Base-by-base conservation (phyloP, 352 stramenopile species). In the Globisporangium spinosum region DNA sequence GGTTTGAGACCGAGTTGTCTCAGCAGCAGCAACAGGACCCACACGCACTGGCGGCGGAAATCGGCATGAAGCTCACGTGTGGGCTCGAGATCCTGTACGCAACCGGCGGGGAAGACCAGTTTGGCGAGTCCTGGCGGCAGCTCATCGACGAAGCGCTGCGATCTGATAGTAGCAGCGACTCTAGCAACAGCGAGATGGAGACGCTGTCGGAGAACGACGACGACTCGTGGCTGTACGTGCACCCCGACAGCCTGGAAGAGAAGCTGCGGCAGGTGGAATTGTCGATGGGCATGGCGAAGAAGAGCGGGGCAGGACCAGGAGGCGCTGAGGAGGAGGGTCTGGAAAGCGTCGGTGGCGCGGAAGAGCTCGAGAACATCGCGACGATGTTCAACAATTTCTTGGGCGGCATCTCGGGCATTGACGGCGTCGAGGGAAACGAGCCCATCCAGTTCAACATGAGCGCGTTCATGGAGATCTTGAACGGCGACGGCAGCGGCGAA, bases 331-430 rank as follows among this genome's bases (percentile, higher is more conserved):
- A 62, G 6, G 55, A 62, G 2, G 32, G 25, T 3, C n/a, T 43
- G 23, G 65, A 57, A 35, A 51, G 40, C 32, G 69, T 67, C 12
- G 79, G 77, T 20, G 83, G 78, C 7, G 82, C 79, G 2, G 82
- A 92, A 23, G 84, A 90, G 45, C 67, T 95, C 59, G 76, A 92
- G 54, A 74, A 73, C 20, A 87, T 95, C 38, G 83, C 87, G 32
- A 75, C 72, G 22, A 90, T 92, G 80, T 94, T 95, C 70, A 76
- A 80, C 56, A 82, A 82, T 20, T 95, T 95, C 62, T 72, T 95
- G 22, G 71, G 78, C 23, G 76, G 80, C 9, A 58, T 79, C 25
- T 93, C 87, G 0, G 81, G 80, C 10, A 64, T 91, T 25, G 83
- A 91, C 62, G 87, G 87, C n/a, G 82, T 95, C 27, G 77, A 89